Evolutionary conservation across 352 stramenopile species (phyloP), one percentile per base, ranked within the genome.

Genomic region (Blastocystis sp.): DNA sequence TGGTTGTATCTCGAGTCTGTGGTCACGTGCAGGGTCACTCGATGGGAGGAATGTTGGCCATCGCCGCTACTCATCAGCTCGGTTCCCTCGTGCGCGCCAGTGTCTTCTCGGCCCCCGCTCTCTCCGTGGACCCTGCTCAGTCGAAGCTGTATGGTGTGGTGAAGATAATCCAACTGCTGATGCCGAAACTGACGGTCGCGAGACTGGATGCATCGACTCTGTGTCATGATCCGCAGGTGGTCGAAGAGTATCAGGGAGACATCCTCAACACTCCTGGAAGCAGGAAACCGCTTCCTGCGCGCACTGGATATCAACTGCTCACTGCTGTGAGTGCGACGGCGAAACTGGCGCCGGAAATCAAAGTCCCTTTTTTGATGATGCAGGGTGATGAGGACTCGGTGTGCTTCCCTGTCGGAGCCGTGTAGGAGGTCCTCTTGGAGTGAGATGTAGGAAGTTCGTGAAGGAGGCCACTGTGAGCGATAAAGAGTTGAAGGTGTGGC

Each of bases 11-110:
- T 68, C 9, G 89, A 89, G 9, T 45, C 43, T 34, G 77, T 89
- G 45, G 43, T 91, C 55, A 50, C 87, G 13, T 11, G 23, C 55
- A 80, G 70, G 89, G 89, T 41, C 89, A 91, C 68, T 89, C 68
- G 50, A 90, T 91, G 80, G 89, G 89, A n/a, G 62, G 61, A 18
- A 73, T 91, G 37, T 89, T 91, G 15, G 79, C 89, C 2, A 89
- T 91, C 23, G 54, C 66, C 26, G 53, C 68, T 5, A 73, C 76
- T 4, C 34, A 90, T 56, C 43, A 39, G 15, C 45, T 77, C 34
- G 45, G 66, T 4, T 39, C 45, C 2, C 75, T 90, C 20, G 73
- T 76, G 11, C 59, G 77, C 61, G 87, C 56, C 29, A 56, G 70
- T 47, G 87, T 90, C 18, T 76, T 89, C 39, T 66, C 37, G 13